Evolutionary conservation across 257 asterid species (phyloP), one percentile per base, ranked within the genome.

Genomic region (Solanum appendiculatum): DNA sequence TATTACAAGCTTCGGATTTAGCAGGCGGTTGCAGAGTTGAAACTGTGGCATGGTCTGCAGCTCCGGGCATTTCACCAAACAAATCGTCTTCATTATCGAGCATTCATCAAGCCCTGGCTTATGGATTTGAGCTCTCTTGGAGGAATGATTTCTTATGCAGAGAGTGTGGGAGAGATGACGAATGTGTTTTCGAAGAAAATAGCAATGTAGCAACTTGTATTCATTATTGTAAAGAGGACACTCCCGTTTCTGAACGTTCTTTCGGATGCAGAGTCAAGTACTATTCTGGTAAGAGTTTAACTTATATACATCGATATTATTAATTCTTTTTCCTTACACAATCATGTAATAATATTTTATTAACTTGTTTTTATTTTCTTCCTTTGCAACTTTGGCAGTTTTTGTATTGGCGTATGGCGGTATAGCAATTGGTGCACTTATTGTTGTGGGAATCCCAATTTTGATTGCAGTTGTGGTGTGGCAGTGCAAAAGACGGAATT

Each of bases 21-120:
- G 93, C 87, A 51, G 90, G 78, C 33, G 88, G 92, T 9, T 95
- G 98, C 88, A 86, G 91, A 2, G 86, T 72, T 31, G 93, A 93
- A 23, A 90, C 54, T 46, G 87, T 85, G 63, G 82, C 60, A 36
- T 85, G 83, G 23, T 56, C 77, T 3, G 86, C 93, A 15, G 9
- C 21, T 25, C 44, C n/a, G 2, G 91, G 88, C 37, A 89, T 91
- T 16, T 42, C 73, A 36, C 33, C 69, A n/a, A 84, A 74, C 2
- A n/a, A 23, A 0, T 34, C 74, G 5, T 54, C 74, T 23, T 58
- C 86, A 5, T 63, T 83, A 34, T 12, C 74, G 2, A 31, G 16
- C 33, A 58, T 40, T 37, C 86, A 58, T 58, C 74, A 83, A 9
- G 75, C 75, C 5, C 36, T 83, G 54, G 51, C 56, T 23, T 83